These are phyloP conservation scores for Emmonsiellopsis sp. DNA, from an alignment of 2,329 filamentous ascomycete species.

Conservation along the genomic window DNA sequence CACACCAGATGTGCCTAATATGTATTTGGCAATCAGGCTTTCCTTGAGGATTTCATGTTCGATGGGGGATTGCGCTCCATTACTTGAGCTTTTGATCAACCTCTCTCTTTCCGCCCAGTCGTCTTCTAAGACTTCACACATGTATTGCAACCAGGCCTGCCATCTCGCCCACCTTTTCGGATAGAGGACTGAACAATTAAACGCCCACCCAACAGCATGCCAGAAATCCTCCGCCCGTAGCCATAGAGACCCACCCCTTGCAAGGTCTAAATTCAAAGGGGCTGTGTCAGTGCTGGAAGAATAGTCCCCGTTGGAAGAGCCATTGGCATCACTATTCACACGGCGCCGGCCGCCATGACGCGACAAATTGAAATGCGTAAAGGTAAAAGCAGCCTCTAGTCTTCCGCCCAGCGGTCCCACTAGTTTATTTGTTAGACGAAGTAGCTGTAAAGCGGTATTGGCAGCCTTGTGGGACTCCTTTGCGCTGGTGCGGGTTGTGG, in stretches of 20 bases:
- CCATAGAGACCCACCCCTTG: conserved; percentile 60
- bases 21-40: conserved; percentile 36
- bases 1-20: conserved; percentile 20
- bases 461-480: conserved; percentile 53
- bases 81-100: conserved; percentile 5
- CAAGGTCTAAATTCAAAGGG: conserved; percentile 49
- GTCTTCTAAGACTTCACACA: conserved; percentile 41
- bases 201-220: conserved; percentile 80
- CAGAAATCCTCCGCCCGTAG: conserved; percentile 76
- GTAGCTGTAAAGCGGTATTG: conserved; percentile 57
- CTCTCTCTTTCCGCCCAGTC: conserved; percentile 32
- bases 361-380: conserved; percentile 36
- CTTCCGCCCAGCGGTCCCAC: conserved; percentile 62
- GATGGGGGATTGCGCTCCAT: not conserved
- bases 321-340: conserved; percentile 17
- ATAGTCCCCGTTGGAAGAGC: conserved; percentile 30
- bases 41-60: conserved; percentile 16
- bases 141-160: conserved; percentile 68
- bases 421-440: conserved; percentile 56
- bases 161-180: conserved; percentile 71
- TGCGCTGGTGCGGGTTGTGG: conserved; percentile 63
- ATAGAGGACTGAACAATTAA: conserved; percentile 72
- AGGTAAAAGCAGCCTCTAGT: conserved; percentile 63
- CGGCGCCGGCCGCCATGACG: conserved; percentile 22
- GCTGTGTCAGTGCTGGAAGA: conserved; percentile 41